Evolutionary conservation across 192 early-diverging fungal genomes (phyloP).

Genomic region (Funneliformis geosporum): DNA sequence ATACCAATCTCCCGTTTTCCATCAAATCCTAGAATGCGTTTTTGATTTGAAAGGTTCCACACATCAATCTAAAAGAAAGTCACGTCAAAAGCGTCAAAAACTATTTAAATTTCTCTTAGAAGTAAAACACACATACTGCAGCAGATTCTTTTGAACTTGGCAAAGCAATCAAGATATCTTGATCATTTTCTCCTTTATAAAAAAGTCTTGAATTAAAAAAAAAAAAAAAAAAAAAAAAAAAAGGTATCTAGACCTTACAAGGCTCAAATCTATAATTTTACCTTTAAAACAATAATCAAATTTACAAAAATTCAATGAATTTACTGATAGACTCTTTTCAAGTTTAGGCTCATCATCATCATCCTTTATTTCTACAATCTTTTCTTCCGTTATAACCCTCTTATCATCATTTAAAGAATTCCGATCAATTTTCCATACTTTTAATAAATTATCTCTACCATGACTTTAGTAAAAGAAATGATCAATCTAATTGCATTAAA

Average conservation of each 20-base stretch:
- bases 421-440: constrained; percentile 40
- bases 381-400: neutral
- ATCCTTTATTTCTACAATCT: neutral
- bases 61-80: constrained; percentile 25
- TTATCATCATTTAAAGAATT: constrained; percentile 23
- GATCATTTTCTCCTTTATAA: neutral
- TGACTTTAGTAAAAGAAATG: constrained; percentile 36
- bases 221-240: no score
- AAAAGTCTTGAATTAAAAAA: neutral
- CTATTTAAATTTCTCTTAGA: neutral
- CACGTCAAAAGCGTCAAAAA: constrained; percentile 7
- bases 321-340: constrained; percentile 38
- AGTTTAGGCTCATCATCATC: constrained; percentile 2
- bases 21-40: constrained; percentile 6
- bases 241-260: no score
- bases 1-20: neutral
- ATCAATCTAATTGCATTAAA: neutral
- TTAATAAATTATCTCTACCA: constrained; percentile 43
- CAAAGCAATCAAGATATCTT: neutral
- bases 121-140: neutral
- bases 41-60: constrained; percentile 9
- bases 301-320: constrained; percentile 46
- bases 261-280: neutral
- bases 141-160: neutral
- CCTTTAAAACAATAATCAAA: constrained; percentile 34